Evolutionary conservation across 2,329 filamentous ascomycete species (phyloP).

Genomic region (Fusarium hostae): DNA sequence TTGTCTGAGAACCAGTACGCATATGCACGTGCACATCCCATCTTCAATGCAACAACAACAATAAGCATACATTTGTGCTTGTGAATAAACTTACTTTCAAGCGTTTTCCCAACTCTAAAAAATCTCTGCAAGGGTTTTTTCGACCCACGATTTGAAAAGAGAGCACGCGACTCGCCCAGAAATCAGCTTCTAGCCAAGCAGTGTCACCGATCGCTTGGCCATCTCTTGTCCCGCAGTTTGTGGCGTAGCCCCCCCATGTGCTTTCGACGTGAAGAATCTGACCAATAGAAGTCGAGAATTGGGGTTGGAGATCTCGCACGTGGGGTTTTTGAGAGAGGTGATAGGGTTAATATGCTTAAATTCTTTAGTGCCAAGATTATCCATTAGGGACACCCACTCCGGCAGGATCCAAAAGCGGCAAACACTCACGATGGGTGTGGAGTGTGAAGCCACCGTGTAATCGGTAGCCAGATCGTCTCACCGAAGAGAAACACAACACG

Average conservation of each 20-base stretch:
- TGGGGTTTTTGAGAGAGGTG: conserved; percentile 18
- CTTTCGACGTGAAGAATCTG: background rate
- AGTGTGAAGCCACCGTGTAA: conserved; percentile 8
- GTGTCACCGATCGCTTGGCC: conserved; percentile 10
- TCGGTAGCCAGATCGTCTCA: conserved; percentile 42
- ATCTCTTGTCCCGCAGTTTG: conserved; percentile 21
- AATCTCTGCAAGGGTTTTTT: background rate
- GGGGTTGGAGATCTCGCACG: conserved; percentile 17
- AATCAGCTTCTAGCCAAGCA: conserved; percentile 20
- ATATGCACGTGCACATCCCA: conserved; percentile 7
- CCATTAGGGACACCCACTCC: background rate
- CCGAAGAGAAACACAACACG: conserved; percentile 14
- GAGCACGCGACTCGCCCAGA: conserved; percentile 28
- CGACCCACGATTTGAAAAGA: background rate
- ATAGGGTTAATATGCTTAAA: conserved; percentile 38
- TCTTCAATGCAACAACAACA: background rate
- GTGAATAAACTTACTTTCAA: conserved; percentile 8
- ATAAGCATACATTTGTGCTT: conserved; percentile 17
- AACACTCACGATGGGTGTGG: conserved; percentile 24
- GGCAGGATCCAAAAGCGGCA: conserved; percentile 9
- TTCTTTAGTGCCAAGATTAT: conserved; percentile 2
- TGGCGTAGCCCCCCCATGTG: conserved; percentile 17
- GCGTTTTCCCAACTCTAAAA: conserved; percentile 6
- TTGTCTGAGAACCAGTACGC: background rate
- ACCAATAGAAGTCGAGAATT: background rate